phyloP scores from a whole-genome alignment of 2,329 filamentous ascomycete species.

The Fusarium neocosmosporiellum region DNA sequence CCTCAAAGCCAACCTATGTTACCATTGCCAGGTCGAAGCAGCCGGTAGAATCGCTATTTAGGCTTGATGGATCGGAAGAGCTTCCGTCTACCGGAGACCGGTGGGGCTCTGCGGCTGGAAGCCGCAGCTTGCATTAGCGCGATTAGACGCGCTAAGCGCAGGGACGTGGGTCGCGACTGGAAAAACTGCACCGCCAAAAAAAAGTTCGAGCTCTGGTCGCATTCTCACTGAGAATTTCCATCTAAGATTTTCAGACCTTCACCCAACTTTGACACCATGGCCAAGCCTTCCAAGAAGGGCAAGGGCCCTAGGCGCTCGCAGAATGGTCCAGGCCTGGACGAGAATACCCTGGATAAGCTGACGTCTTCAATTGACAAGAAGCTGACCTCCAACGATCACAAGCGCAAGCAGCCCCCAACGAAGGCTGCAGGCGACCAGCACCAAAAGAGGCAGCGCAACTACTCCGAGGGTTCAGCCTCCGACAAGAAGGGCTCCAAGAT shows the following conservation, averaged over 20 bases:
- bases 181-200: conserved; percentile 35
- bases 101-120: conserved; percentile 14
- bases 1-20: not conserved
- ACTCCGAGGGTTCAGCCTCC: conserved; percentile 38
- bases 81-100: conserved; percentile 5
- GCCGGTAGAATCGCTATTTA: conserved; percentile 5
- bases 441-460: conserved; percentile 53
- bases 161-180: conserved; percentile 22
- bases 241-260: conserved; percentile 25
- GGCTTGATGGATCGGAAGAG: conserved; percentile 14
- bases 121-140: conserved; percentile 12
- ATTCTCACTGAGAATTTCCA: conserved; percentile 33
- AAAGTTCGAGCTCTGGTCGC: conserved; percentile 36
- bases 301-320: conserved; percentile 44
- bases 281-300: conserved; percentile 53
- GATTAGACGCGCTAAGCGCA: conserved; percentile 36
- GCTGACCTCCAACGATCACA: conserved; percentile 56
- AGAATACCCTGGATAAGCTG: conserved; percentile 62
- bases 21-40: not conserved
- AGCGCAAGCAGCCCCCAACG: conserved; percentile 57
- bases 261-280: conserved; percentile 39
- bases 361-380: conserved; percentile 68
- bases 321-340: conserved; percentile 54
- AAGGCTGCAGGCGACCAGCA: conserved; percentile 48
- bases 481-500: conserved; percentile 42